Percentiles rank a stretch among this genome's conserved stretches.
These are phyloP conservation scores for Mikania micrantha DNA, from an alignment of 129 eudicot genomes.

Conservation along the genomic window DNA sequence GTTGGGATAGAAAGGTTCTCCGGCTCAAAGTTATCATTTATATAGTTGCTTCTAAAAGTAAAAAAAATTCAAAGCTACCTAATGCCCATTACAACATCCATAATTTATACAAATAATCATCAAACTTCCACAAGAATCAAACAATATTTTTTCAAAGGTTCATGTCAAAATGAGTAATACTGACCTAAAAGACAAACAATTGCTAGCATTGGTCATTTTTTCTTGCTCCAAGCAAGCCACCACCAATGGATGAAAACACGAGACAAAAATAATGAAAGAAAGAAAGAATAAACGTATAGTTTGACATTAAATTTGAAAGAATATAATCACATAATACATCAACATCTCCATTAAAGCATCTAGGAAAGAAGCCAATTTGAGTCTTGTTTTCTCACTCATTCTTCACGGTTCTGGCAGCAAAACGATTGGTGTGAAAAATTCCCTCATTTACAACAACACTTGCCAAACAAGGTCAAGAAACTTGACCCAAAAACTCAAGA, in stretches of 20 bases:
- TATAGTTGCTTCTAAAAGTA: no score
- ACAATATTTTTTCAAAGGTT: not conserved
- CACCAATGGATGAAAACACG: constrained; percentile 10
- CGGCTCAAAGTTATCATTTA: no score
- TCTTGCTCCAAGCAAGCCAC: not conserved
- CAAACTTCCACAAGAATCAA: not conserved
- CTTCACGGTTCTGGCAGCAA: constrained; percentile 20
- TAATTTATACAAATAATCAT: not conserved
- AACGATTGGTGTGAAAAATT: constrained; percentile 9
- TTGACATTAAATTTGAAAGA: not conserved
- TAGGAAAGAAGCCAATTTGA: constrained; percentile 14
- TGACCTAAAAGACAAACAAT: constrained; percentile 5
- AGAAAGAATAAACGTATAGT: not conserved
- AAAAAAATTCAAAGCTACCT: no score
- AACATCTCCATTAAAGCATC: constrained; percentile 7
- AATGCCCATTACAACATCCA: no score
- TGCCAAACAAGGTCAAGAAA: not conserved
- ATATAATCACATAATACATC: constrained; percentile 20
- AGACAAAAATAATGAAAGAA: not conserved
- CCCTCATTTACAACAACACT: constrained; percentile 8
- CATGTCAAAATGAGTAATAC: constrained; percentile 4
- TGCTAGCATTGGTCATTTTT: not conserved
- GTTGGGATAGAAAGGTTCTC: no score
- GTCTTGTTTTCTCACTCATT: constrained; percentile 4
- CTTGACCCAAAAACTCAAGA: constrained; percentile 2